Base-by-base conservation (phyloP, 2,329 filamentous ascomycete genomes). In the Pestalotiopsis sp. region DNA sequence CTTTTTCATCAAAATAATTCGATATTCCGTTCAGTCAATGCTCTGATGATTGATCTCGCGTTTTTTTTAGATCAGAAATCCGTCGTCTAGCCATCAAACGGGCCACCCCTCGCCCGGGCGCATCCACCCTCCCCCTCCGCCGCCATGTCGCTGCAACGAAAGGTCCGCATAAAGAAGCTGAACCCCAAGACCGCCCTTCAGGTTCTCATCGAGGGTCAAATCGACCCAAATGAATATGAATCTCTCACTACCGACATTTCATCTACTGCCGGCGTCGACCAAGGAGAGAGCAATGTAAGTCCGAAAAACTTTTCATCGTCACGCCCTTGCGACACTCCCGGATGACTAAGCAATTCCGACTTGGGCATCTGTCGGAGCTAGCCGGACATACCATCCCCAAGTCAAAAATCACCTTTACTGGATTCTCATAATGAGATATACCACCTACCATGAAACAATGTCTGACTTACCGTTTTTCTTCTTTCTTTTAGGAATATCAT, bases 261-360 rank as follows among this genome's bases (percentile, higher is more conserved):
- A 91, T 94, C 98, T 79, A 94, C 96, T 79, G 98, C 95, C 74
- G 96, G 96, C 82, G 96, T 99, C 76, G 96, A 99, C 83, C 95
- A 97, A 80, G 93, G 91, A 73, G 96, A 99, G 84, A 95, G 98
- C 89, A 95, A 95, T 85, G 96, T 98, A 83, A 90, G 94, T 93
- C 72, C 76, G 17, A 7, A n/a, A n/a, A n/a, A 52, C n/a, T 36
- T 36, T 36, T 36, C 31, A 2, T 36, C 17, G 5, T 62, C 27
- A 17, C 59, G 7, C n/a, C 59, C 36, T 31, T 27, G n/a, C 56
- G 75, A 78, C 74, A 75, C 58, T 73, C 73, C 72, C 73, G 45
- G 45, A 52, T 76, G 75, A 70, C 73, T 72, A 74, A 72, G 65
- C 60, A 57, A 13, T 27, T 31, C 38, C 6, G 4, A 6, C 31